phyloP scores from a whole-genome alignment of 176 grass and related monocot species.

The Calamus simplicifolius region DNA sequence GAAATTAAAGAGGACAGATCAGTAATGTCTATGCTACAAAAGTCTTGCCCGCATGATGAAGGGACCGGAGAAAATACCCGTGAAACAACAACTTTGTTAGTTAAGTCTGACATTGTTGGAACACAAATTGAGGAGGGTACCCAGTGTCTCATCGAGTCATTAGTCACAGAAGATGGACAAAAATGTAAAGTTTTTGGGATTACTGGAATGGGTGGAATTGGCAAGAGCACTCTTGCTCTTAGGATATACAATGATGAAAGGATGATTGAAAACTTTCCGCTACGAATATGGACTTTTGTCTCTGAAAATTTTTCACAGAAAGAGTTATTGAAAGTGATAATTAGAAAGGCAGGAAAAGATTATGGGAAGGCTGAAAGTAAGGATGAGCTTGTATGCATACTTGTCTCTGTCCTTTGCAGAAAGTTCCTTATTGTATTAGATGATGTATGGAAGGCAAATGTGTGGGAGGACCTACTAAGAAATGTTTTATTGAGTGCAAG shows the following conservation, averaged over 20 bases:
- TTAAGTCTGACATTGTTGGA: slow-evolving; percentile 27
- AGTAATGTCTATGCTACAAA: background rate
- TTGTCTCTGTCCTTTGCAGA: slow-evolving; percentile 41
- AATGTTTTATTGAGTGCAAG: slow-evolving; percentile 46
- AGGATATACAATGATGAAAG: slow-evolving; percentile 53
- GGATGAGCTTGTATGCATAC: slow-evolving; percentile 37
- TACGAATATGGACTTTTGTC: slow-evolving; percentile 47
- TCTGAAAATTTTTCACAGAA: slow-evolving; percentile 40
- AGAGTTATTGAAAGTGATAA: slow-evolving; percentile 53
- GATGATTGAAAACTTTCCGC: slow-evolving; percentile 48
- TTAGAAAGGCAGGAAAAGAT: slow-evolving; percentile 29
- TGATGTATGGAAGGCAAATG: slow-evolving; percentile 43
- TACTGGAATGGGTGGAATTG: slow-evolving; percentile 49
- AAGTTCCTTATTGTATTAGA: slow-evolving; percentile 68
- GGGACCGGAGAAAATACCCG: background rate
- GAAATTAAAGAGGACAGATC: slow-evolving; percentile 51
- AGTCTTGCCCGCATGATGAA: too few relatives aligned
- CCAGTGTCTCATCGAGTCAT: slow-evolving; percentile 37
- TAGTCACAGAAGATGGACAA: slow-evolving; percentile 53
- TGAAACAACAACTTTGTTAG: background rate
- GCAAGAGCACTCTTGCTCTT: slow-evolving; percentile 65
- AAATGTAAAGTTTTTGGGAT: slow-evolving; percentile 62
- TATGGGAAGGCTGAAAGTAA: slow-evolving; percentile 25
- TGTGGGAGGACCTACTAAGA: slow-evolving; percentile 62
- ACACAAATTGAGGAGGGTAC: slow-evolving; percentile 36